A percentile compares a stretch with the other conserved stretches of the same genome.
Conservation (phyloP, 306 rosid genomes). For the Pterocarpus macrocarpus region DNA sequence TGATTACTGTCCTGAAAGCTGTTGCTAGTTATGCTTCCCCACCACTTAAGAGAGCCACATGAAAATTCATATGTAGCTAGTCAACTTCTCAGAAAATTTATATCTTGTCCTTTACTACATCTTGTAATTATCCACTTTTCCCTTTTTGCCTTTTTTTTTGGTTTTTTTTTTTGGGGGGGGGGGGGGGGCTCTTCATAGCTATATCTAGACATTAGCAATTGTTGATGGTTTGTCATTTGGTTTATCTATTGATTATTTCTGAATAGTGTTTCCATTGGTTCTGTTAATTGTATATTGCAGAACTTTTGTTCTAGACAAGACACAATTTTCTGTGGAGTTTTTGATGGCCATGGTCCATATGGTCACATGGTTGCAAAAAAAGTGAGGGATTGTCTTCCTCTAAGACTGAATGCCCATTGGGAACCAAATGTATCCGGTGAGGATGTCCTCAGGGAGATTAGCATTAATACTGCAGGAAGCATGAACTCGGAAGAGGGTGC, state of each 20-base stretch:
- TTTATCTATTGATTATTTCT: conserved; percentile 30
- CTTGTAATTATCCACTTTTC: not conserved
- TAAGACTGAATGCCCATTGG: conserved; percentile 89
- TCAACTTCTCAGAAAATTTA: conserved; percentile 8
- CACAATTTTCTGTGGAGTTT: conserved; percentile 95
- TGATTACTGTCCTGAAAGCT: conserved; percentile 24
- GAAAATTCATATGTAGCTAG: not conserved
- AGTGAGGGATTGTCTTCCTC: conserved; percentile 98
- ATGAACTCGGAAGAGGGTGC: conserved; percentile 71
- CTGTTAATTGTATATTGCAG: conserved; percentile 56
- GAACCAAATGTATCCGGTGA: conserved; percentile 66
- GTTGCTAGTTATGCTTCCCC: not conserved
- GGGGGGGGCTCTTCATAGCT: not conserved
- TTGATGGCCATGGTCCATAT: conserved; percentile 97
- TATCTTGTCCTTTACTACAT: not conserved
- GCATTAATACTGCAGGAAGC: conserved; percentile 69
- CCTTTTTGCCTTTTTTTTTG: not conserved
- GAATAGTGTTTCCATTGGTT: conserved; percentile 35
- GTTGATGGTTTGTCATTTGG: conserved; percentile 31
- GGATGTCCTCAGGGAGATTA: conserved; percentile 78
- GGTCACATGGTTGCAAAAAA: conserved; percentile 99
- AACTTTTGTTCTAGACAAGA: conserved; percentile 85
- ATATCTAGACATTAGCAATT: not conserved
- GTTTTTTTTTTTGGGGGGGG: not conserved
- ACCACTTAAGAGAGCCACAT: not conserved